These are phyloP conservation scores for Hypoxylon crocopeplum DNA, from an alignment of 495 filamentous ascomycete genomes.

Conservation along the genomic window DNA sequence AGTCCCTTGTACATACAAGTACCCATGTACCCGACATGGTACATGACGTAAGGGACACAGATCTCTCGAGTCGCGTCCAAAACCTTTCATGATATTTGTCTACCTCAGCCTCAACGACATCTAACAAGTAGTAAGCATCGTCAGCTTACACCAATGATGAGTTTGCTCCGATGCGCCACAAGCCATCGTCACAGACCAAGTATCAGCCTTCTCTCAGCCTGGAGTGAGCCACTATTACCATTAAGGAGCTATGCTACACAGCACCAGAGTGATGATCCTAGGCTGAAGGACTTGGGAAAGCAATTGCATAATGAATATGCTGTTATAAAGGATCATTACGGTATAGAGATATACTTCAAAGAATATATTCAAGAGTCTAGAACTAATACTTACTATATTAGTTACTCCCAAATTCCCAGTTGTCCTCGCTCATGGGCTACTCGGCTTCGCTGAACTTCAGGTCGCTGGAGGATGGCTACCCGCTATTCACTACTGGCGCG, in stretches of 20 bases:
- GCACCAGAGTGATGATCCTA: slow-evolving; percentile 59
- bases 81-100: too few relatives aligned
- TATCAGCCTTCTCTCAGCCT: background rate
- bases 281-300: slow-evolving; percentile 66
- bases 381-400: slow-evolving; percentile 35
- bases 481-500: slow-evolving; percentile 88
- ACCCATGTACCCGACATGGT: too few relatives aligned
- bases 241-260: slow-evolving; percentile 33
- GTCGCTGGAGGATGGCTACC: slow-evolving; percentile 75
- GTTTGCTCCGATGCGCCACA: slow-evolving; percentile 18
- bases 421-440: slow-evolving; percentile 86
- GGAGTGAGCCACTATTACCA: background rate
- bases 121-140: background rate
- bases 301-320: slow-evolving; percentile 83
- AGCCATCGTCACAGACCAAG: slow-evolving; percentile 1
- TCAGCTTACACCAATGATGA: slow-evolving; percentile 16
- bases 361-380: background rate
- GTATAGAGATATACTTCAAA: slow-evolving; percentile 48
- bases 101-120: background rate
- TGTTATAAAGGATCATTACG: slow-evolving; percentile 70
- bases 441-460: slow-evolving; percentile 87
- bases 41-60: too few relatives aligned
- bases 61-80: too few relatives aligned
- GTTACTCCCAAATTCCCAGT: slow-evolving; percentile 73
- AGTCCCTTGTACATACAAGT: too few relatives aligned